Base-by-base conservation (phyloP, 1,284 basidiomycete genomes). In the Puccinia triticina region DNA sequence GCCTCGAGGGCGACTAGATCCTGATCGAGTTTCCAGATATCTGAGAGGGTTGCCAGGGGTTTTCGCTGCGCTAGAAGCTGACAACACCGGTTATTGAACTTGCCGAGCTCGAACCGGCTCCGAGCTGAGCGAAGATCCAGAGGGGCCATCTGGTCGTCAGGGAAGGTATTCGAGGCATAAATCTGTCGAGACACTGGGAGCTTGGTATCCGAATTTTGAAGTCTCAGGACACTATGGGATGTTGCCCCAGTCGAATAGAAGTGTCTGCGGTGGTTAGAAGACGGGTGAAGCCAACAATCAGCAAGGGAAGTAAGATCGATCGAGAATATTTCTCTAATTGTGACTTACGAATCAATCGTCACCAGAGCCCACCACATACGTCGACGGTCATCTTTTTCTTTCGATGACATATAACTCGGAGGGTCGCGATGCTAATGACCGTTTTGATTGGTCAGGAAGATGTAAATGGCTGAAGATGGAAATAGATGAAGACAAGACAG, bases 41-140 rank as follows among this genome's bases (percentile, higher is more conserved):
- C 79, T 64, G 79, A 43, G 18, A 82, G 29, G 26, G 69, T 74
- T 46, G 79, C 79, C 40, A 82, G 48, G 11, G 79, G 79, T 40
- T 40, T 82, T 29, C 72, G 53, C 32, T 73, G 79, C 29, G 79
- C 53, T 16, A 82, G 48, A 21, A 82, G 61, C 46, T 82, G 59
- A 37, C 79, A 82, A 34, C 79, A 82, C 26, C 79, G 53, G 32
- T 82, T 82, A n/a, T 82, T 82, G 29, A 82, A 82, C 64, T 66
- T 82, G 11, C 79, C 79, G 23, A 82, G 69, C 48, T 64, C 71
- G 61, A 82, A 82, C 32, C 79, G 71, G 21, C 69, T 73, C 8
- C 69, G 26, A 34, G 79, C 69, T 5, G 79, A 82, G 11, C 79
- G 37, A 48, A 82, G 64, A 67, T 82, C 79, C 29, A 82, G 16